Percentiles rank a stretch among this genome's conserved stretches.
phyloP scores from a whole-genome alignment of 129 eudicot genomes.

The Tagetes erecta region DNA sequence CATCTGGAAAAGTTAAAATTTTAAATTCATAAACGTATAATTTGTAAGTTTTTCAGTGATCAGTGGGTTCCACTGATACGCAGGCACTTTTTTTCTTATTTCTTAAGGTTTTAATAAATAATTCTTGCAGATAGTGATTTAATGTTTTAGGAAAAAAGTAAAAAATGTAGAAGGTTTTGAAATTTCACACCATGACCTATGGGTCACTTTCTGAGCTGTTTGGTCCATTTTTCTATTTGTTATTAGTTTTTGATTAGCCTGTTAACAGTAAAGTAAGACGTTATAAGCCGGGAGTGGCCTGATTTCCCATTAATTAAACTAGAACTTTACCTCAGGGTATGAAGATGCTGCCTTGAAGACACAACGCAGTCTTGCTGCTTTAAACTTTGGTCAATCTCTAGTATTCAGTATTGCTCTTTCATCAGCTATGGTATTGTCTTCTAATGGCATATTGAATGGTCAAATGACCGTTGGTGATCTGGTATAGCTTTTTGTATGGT shows the following conservation, averaged over 20 bases:
- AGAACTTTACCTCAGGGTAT: slow-evolving; percentile 53
- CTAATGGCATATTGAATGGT: slow-evolving; percentile 75
- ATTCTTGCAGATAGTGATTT: neutral
- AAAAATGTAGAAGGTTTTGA: neutral
- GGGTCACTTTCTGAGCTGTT: neutral
- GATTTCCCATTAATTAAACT: neutral
- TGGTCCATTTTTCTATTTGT: neutral
- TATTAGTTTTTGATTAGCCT: neutral
- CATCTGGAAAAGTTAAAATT: neutral
- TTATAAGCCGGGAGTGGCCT: neutral
- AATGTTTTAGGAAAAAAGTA: neutral
- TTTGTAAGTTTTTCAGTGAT: neutral
- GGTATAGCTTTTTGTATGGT: slow-evolving; percentile 44
- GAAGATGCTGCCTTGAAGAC: slow-evolving; percentile 97
- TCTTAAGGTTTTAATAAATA: neutral
- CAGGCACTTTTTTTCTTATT: neutral
- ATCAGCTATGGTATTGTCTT: slow-evolving; percentile 81
- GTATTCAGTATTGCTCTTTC: slow-evolving; percentile 89
- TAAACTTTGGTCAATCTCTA: slow-evolving; percentile 90
- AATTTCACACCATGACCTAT: neutral
- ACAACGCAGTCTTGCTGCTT: slow-evolving; percentile 87
- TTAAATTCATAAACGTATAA: neutral
- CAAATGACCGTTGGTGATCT: slow-evolving; percentile 92
- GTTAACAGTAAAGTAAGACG: neutral
- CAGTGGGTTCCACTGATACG: neutral